A percentile compares a stretch with the other conserved stretches of the same genome.
Conservation (phyloP, 179 eudicot genomes). For the Beta lomatogona region DNA sequence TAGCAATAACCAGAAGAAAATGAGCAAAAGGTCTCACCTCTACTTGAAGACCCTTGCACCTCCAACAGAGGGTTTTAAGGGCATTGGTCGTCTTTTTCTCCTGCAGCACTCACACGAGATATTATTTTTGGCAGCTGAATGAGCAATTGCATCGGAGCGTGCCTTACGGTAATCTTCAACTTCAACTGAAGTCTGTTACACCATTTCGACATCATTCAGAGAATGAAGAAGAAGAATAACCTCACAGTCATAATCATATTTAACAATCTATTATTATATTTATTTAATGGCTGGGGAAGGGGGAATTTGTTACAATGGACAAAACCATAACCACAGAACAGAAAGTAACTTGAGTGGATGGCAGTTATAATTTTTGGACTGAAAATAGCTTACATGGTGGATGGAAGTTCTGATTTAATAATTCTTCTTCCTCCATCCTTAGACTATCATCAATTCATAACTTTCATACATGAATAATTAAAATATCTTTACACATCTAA, state of each 20-base stretch:
- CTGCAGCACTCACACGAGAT: conserved; percentile 86
- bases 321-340: background rate
- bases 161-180: conserved; percentile 80
- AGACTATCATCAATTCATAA: too few relatives aligned
- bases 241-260: background rate
- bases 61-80: conserved; percentile 88
- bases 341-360: too few relatives aligned
- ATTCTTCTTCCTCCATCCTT: too few relatives aligned
- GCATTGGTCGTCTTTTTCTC: conserved; percentile 83
- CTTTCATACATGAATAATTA: too few relatives aligned
- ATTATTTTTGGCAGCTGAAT: conserved; percentile 88
- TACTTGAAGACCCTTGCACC: conserved; percentile 87
- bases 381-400: too few relatives aligned
- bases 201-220: conserved; percentile 6
- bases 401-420: too few relatives aligned
- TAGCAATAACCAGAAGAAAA: too few relatives aligned
- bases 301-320: background rate
- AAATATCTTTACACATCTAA: too few relatives aligned
- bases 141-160: conserved; percentile 88
- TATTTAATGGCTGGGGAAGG: background rate
- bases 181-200: conserved; percentile 69
- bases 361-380: too few relatives aligned
- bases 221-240: background rate
- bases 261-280: background rate
- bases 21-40: conserved; percentile 49